These are phyloP conservation scores for Teratosphaeria nubilosa DNA, from an alignment of 2,329 filamentous ascomycete genomes.

Conservation along the genomic window DNA sequence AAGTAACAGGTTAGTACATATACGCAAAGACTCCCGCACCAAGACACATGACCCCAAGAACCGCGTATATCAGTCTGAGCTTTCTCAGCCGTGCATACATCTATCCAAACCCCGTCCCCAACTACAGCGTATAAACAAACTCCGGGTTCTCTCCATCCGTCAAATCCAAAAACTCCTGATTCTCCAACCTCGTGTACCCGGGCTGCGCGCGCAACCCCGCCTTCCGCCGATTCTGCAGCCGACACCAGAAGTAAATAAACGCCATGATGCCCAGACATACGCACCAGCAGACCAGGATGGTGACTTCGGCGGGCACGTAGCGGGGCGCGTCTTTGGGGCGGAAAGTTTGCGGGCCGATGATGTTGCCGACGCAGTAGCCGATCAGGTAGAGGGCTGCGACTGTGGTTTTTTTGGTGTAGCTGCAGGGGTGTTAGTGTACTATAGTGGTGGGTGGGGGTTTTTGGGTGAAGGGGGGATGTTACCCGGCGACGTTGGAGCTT, in stretches of 20 bases:
- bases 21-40: too few relatives aligned
- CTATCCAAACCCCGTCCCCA: too few relatives aligned
- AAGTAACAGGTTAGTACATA: too few relatives aligned
- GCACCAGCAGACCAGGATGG: conserved; percentile 50
- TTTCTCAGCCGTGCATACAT: too few relatives aligned
- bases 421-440: conserved; percentile 26
- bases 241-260: conserved; percentile 56
- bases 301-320: conserved; percentile 55
- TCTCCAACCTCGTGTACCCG: conserved; percentile 51
- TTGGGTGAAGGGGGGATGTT: background rate
- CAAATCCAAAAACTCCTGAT: conserved; percentile 56
- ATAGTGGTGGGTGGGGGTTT: conserved; percentile 14
- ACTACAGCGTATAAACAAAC: conserved; percentile 44
- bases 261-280: conserved; percentile 44
- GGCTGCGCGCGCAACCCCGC: conserved; percentile 40
- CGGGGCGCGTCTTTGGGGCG: conserved; percentile 45
- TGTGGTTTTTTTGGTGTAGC: conserved; percentile 47
- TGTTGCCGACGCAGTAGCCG: conserved; percentile 11
- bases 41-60: too few relatives aligned
- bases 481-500: conserved; percentile 46
- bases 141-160: conserved; percentile 55
- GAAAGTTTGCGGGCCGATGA: conserved; percentile 44
- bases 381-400: conserved; percentile 43
- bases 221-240: conserved; percentile 50
- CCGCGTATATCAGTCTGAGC: too few relatives aligned